Conservation (phyloP, 352 stramenopile genomes). For the Phytopythium sindhum region DNA sequence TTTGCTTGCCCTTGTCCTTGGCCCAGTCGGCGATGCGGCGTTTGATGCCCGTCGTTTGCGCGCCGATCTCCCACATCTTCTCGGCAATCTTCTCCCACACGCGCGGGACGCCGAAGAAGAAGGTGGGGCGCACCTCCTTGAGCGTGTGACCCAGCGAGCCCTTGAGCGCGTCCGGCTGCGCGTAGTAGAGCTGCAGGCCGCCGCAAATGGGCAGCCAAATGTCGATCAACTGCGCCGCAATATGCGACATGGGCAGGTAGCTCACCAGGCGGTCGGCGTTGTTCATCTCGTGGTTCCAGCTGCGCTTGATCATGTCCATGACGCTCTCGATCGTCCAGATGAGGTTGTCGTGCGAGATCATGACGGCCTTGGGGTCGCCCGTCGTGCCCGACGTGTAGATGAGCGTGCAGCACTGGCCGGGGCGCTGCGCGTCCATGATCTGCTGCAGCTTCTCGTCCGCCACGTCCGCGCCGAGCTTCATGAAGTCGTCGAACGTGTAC, state of each 20-base stretch:
- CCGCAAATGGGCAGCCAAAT: slow-evolving; percentile 71
- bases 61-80: slow-evolving; percentile 84
- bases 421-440: slow-evolving; percentile 75
- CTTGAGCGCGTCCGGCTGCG: slow-evolving; percentile 88
- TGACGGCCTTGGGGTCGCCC: slow-evolving; percentile 94
- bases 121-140: slow-evolving; percentile 83
- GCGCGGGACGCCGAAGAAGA: slow-evolving; percentile 90
- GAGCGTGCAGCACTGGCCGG: slow-evolving; percentile 85
- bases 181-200: slow-evolving; percentile 83
- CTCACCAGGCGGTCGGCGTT: slow-evolving; percentile 77
- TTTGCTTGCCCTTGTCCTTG: slow-evolving; percentile 81
- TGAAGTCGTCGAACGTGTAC: slow-evolving; percentile 80
- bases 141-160: slow-evolving; percentile 82
- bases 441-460: slow-evolving; percentile 60
- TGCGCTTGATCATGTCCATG: slow-evolving; percentile 53
- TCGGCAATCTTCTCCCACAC: slow-evolving; percentile 93
- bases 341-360: slow-evolving; percentile 96
- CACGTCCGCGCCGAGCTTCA: slow-evolving; percentile 67
- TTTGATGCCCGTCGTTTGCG: slow-evolving; percentile 88
- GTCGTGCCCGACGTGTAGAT: slow-evolving; percentile 97
- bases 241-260: slow-evolving; percentile 89
- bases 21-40: slow-evolving; percentile 90
- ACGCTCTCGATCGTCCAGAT: slow-evolving; percentile 79
- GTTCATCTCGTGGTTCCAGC: slow-evolving; percentile 52
- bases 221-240: slow-evolving; percentile 87